Evolutionary conservation across 176 grass and related monocot genomes (phyloP).

Genomic region (Oropetium thomaeum): DNA sequence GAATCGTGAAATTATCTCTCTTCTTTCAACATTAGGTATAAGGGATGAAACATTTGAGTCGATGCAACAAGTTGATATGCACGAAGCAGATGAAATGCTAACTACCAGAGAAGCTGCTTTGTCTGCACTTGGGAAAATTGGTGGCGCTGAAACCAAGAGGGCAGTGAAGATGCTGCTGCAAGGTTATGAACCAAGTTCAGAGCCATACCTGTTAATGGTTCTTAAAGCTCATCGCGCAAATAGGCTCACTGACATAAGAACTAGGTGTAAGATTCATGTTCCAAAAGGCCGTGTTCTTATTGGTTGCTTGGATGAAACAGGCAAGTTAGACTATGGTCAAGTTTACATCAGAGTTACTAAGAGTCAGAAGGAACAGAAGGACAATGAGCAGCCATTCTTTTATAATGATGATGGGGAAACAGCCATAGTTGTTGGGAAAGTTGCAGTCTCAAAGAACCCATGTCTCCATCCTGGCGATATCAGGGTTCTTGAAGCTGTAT

Average conservation of each 20-base stretch:
- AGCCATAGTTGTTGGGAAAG: conserved; percentile 62
- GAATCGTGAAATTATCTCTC: conserved; percentile 88
- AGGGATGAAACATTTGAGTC: conserved; percentile 74
- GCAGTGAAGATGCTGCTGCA: conserved; percentile 62
- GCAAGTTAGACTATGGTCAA: conserved; percentile 74
- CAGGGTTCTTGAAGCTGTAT: conserved; percentile 83
- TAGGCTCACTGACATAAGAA: conserved; percentile 76
- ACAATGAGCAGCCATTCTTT: conserved; percentile 48
- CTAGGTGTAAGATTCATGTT: conserved; percentile 77
- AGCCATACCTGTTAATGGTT: conserved; percentile 84
- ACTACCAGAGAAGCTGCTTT: conserved; percentile 70
- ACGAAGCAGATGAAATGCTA: conserved; percentile 67
- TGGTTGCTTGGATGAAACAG: conserved; percentile 86
- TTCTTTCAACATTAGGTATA: conserved; percentile 87
- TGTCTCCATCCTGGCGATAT: conserved; percentile 97
- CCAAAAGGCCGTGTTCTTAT: conserved; percentile 88
- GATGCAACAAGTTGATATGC: conserved; percentile 73
- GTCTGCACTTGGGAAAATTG: conserved; percentile 57
- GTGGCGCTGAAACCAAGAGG: conserved; percentile 56
- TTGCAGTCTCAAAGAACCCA: conserved; percentile 83
- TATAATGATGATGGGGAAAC: conserved; percentile 45
- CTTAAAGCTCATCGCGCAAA: conserved; percentile 70
- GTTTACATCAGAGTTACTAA: conserved; percentile 77
- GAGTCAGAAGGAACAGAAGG: conserved; percentile 61
- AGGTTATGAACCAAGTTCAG: conserved; percentile 74